Base-by-base conservation (phyloP, 192 early-diverging fungal genomes). In the Podila horticola region DNA sequence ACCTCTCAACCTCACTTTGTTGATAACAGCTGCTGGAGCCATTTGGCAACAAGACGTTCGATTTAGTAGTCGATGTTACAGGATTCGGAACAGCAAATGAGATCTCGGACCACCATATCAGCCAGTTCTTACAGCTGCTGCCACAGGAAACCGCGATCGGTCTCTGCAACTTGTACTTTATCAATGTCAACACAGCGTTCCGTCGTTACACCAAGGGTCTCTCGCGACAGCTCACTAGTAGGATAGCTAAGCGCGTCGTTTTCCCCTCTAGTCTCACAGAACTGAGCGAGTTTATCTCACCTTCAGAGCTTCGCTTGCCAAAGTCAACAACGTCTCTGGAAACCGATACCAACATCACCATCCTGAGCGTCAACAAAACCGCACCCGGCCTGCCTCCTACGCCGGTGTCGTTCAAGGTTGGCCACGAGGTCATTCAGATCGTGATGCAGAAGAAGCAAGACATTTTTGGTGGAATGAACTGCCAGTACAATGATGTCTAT, bases 401-500 rank as follows among this genome's bases (percentile, higher is more conserved):
- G 52, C 94, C 94, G 13, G 94, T 96, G 31, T 89, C 90, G 38
- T 86, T 98, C 64, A 94, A 94, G 79, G 88, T 98, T 70, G 89
- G 92, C 13, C 82, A 87, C 8, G 96, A 98, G 62, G 90, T 88
- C 12, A 91, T 98, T 49, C 94, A 97, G 73, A 89, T 98, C 36
- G 91, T 89, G 65, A 87, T 88, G 48, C 82, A 86, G 69, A 91
- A 90, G 79, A 88, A 92, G 50, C 93, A 95, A 75, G 95, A 97
- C 51, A 83, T 90, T 33, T 74, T 97, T 30, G 86, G 89, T 71
- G 93, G 92, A 13, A 79, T 93, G 61, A 90, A 77, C 64, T 89
- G 92, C 51, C 87, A 90, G 61, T 88, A 94, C 63, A 96, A 96
- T 69, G 97, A 99, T 69, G 92, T 96, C 15, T 94, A 91, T 73